Base-by-base conservation (phyloP, 2,329 filamentous ascomycete genomes). In the Apiospora marii region DNA sequence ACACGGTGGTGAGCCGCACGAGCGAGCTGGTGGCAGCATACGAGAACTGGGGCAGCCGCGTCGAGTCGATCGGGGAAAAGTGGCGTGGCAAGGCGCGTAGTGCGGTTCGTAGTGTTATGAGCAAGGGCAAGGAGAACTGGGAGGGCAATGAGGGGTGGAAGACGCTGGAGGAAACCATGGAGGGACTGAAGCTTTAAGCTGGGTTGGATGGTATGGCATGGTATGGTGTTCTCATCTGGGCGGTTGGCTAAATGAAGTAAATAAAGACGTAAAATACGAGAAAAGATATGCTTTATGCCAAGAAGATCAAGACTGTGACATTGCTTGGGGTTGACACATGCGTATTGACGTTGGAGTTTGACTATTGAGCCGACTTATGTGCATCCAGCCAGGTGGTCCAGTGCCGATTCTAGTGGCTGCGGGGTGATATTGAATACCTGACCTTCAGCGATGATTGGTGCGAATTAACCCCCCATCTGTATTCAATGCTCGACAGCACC, bases 71-170 rank as follows among this genome's bases (percentile, higher is more conserved):
- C 2, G 94, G 94, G 2, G 89, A 88, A 73, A 92, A 92, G 78
- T 99, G 96, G 96, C 93, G 90, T 81, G 93, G 93, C 75, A 98
- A 98, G 88, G 94, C 94, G 0, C 88, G 94, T 77, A 97, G 91
- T 81, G 95, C 95, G 14, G 87, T 98, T 2, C 87, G 95, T 71
- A 94, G 93, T 70, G 92, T 98, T 8, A 88, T 97, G 87, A 93
- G 94, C 0, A 93, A 93, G 79, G 95, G 90, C 0, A 95, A 90
- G 84, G 93, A 94, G 78, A 88, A 83, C 16, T 98, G 95, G 94
- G 95, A 98, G 83, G 94, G 89, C 14, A 93, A 87, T 43, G 84
- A 87, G 53, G 92, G 89, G 41, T 96, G 91, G 92, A 86, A 85
- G 67, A 86, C 83, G 74, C 81, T 96, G 79, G 83, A 89, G 79